Evolutionary conservation across 2,329 filamentous ascomycete genomes (phyloP), one percentile per base, ranked within the genome.

Genomic region (Paramyrothecium roridum): DNA sequence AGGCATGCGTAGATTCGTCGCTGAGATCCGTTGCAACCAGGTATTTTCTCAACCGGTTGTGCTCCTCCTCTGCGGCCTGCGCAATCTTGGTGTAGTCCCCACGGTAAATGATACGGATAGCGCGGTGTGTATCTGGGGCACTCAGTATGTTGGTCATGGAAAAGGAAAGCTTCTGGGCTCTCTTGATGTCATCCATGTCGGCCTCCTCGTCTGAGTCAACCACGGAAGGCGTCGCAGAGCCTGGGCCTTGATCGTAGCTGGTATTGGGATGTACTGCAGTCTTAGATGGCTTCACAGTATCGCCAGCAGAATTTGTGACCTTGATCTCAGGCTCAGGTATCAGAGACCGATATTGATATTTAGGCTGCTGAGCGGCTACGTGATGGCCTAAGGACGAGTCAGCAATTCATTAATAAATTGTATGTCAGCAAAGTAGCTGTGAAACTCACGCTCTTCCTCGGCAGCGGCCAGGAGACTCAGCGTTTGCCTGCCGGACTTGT

Each of bases 1-100:
- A 80, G 1, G 95, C 95, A 70, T 98, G 96, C 8, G 91, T 90
- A 4, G 93, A 93, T 74, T 99, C 95, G 40, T 95, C 90, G 63
- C 93, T 97, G 3, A 98, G 77, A 71, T 99, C 95, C 0, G 91
- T 97, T 3, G 95, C 93, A n/a, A 97, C 92, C 17, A 99, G 77
- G 68, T 98, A 99, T 65, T 95, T 96, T 53, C 95, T 84, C 57
- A 93, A 83, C 53, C 90, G 85, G 51, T 90, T 85, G 51, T 90
- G 81, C 52, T 91, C 90, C 13, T 91, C 88, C 55, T 93, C 87
- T 0, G 90, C 90, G 65, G 93, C 86, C 61, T 88, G 82, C 47
- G 89, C 86, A 61, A 96, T 87, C 62, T 85, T 83, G 51, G 77
- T 76, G 68, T 91, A 97, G 62, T 98, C 90, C 43, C 95, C 95